A percentile compares a stretch with the other conserved stretches of the same genome.
Conservation (phyloP, 2,329 filamentous ascomycete genomes). For the Ceratocystis variospora region DNA sequence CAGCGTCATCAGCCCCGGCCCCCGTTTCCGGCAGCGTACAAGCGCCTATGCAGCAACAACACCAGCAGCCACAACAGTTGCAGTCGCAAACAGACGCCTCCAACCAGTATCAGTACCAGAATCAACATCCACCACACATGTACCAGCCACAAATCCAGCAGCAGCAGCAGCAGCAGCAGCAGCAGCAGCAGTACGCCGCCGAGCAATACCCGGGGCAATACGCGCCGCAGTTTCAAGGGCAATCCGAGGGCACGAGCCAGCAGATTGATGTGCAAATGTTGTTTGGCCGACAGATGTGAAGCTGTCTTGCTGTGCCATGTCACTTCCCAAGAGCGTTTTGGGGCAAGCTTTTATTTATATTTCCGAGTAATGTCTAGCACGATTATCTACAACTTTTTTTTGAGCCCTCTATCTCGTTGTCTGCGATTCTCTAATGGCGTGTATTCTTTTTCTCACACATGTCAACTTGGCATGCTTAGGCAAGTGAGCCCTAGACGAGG, state of each 20-base stretch:
- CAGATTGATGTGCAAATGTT: constrained; percentile 6
- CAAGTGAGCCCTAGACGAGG: no score
- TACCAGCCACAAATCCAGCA: background rate
- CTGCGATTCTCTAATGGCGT: no score
- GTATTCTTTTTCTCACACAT: no score
- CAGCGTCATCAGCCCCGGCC: background rate
- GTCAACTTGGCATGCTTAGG: no score
- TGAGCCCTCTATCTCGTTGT: background rate
- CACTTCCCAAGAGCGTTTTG: background rate
- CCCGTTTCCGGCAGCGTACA: background rate
- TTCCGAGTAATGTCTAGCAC: background rate
- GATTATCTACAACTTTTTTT: background rate
- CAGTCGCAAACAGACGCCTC: background rate
- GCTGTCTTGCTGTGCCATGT: background rate
- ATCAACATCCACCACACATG: constrained; percentile 1
- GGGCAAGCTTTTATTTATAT: background rate
- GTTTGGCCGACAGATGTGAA: background rate
- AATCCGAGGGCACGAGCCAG: background rate
- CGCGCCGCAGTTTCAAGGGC: background rate
- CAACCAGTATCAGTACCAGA: constrained; percentile 3
- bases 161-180: constrained; percentile 5
- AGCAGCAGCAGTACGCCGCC: background rate
- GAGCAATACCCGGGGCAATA: background rate
- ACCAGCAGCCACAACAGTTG: background rate
- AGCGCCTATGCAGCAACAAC: background rate